Conservation (phyloP, 2,329 filamentous ascomycete genomes). For the Rhinocladiella mackenziei region DNA sequence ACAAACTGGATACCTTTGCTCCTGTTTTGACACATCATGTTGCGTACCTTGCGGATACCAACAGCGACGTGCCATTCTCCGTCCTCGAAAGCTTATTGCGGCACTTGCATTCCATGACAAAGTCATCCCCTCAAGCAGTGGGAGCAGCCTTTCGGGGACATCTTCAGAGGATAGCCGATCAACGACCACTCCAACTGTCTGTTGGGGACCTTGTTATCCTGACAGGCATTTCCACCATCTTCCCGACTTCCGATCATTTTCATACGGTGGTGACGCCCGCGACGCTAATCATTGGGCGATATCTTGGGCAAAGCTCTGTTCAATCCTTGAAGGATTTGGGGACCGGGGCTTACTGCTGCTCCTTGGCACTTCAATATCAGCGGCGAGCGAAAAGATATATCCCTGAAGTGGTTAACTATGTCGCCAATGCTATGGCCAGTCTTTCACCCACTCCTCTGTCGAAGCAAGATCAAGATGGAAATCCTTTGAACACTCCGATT, state of each 20-base stretch:
- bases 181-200: constrained; percentile 49
- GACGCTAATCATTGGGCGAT: constrained; percentile 76
- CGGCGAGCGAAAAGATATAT: constrained; percentile 78
- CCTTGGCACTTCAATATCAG: constrained; percentile 78
- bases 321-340: constrained; percentile 62
- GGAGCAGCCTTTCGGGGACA: constrained; percentile 72
- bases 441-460: constrained; percentile 44
- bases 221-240: constrained; percentile 77
- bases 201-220: constrained; percentile 78
- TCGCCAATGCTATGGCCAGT: constrained; percentile 66
- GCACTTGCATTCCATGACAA: constrained; percentile 88
- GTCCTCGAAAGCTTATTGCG: constrained; percentile 76
- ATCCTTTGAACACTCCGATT: constrained; percentile 18
- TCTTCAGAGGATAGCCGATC: constrained; percentile 54
- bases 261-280: constrained; percentile 91
- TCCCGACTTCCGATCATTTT: constrained; percentile 95
- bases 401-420: constrained; percentile 81
- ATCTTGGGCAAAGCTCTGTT: constrained; percentile 72
- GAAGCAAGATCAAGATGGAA: constrained; percentile 10
- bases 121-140: constrained; percentile 75
- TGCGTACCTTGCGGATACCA: constrained; percentile 53
- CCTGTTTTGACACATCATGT: constrained; percentile 52
- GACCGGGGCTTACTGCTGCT: constrained; percentile 73
- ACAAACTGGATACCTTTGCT: constrained; percentile 61
- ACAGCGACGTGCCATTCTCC: constrained; percentile 49